A percentile compares a stretch with the other conserved stretches of the same genome.
Evolutionary conservation across 1,284 basidiomycete species (phyloP).

Genomic region (Volvariella volvacea): DNA sequence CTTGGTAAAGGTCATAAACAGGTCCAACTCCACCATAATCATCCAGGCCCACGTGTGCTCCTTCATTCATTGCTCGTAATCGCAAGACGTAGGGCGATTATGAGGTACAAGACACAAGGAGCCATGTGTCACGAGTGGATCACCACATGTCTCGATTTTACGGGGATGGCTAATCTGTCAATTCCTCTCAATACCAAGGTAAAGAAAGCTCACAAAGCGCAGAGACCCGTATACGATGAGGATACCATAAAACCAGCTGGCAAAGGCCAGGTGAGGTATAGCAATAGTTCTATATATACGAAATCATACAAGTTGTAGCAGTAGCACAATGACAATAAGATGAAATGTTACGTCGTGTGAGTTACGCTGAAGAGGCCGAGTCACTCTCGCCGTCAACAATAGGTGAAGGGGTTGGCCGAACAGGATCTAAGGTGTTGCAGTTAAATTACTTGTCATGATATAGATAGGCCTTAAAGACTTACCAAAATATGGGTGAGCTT

Average conservation of each 20-base stretch:
- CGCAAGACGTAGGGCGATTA: too few species aligned
- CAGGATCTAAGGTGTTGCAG: constrained; percentile 39
- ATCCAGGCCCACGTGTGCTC: too few species aligned
- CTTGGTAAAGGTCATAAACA: too few species aligned
- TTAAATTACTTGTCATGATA: constrained; percentile 12
- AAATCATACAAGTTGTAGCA: constrained; percentile 17
- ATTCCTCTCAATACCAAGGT: neutral
- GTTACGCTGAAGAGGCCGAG: constrained; percentile 46
- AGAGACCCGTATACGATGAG: neutral
- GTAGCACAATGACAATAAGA: constrained; percentile 4
- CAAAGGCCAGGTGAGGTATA: constrained; percentile 16
- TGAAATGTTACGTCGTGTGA: constrained; percentile 7
- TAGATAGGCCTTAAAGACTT: constrained; percentile 15
- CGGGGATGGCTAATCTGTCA: too few species aligned
- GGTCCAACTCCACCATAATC: too few species aligned
- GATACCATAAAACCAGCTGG: constrained; percentile 8
- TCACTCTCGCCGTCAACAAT: constrained; percentile 68
- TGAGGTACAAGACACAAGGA: too few species aligned
- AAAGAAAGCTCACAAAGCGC: neutral
- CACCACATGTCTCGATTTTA: too few species aligned
- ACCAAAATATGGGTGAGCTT: constrained; percentile 89
- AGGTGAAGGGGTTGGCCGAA: constrained; percentile 48
- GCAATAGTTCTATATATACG: constrained; percentile 21
- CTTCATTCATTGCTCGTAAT: too few species aligned
- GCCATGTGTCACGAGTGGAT: too few species aligned